Evolutionary conservation across 2,329 filamentous ascomycete species (phyloP).

Genomic region (Scedosporium boydii): DNA sequence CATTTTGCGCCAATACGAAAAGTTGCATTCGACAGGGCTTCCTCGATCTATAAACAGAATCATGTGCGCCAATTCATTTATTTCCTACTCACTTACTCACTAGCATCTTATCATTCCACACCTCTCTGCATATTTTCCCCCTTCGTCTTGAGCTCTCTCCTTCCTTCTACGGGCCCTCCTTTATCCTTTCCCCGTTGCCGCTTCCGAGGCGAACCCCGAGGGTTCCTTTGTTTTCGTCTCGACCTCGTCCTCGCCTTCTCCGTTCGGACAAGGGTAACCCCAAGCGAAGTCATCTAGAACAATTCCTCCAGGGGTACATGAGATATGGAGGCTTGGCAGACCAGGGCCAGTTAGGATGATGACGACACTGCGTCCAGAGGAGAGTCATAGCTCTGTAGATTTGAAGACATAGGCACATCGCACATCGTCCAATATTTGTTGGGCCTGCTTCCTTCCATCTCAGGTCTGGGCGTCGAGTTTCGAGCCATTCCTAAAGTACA

Average conservation of each 20-base stretch:
- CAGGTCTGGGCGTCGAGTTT: too few species aligned
- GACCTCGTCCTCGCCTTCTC: neutral
- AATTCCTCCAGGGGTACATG: too few species aligned
- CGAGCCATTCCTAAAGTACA: too few species aligned
- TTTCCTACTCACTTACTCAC: neutral
- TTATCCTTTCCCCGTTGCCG: neutral
- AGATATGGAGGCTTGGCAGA: too few species aligned
- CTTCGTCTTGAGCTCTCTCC: neutral
- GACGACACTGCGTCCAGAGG: too few species aligned
- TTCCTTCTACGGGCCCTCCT: neutral
- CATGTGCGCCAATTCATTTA: slow-evolving; percentile 1
- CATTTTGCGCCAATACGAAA: slow-evolving; percentile 1
- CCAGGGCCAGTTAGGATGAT: too few species aligned
- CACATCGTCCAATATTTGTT: neutral
- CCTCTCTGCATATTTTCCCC: neutral
- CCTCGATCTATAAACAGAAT: neutral
- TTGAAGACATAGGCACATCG: neutral
- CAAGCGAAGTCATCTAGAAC: too few species aligned
- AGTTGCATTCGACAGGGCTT: neutral
- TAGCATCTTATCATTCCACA: neutral
- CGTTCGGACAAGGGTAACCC: neutral
- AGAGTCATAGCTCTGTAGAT: neutral
- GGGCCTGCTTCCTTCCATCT: too few species aligned
- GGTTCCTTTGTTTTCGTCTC: neutral
- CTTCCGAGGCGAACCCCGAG: neutral